Conservation (phyloP, 306 rosid genomes). For the Vigna nakashimae region DNA sequence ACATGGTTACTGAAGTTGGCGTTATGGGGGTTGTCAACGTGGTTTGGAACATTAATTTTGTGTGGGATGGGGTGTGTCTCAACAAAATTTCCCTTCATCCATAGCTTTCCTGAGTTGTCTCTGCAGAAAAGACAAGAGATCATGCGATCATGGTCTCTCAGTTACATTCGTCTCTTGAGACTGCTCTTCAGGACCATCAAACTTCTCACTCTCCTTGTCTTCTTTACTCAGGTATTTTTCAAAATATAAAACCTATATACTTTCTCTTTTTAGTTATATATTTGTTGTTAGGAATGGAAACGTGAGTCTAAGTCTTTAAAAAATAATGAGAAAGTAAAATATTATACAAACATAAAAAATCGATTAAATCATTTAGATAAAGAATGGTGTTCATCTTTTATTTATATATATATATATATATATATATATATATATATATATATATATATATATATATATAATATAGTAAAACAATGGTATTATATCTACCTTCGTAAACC, state of each 20-base stretch:
- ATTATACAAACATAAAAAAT: too few relatives aligned
- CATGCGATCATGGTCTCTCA: slow-evolving; percentile 56
- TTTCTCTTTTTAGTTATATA: too few relatives aligned
- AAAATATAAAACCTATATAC: too few relatives aligned
- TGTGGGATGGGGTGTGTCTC: slow-evolving; percentile 57
- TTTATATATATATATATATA: too few relatives aligned
- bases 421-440: too few relatives aligned
- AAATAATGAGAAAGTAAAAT: too few relatives aligned
- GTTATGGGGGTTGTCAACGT: slow-evolving; percentile 65
- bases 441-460: too few relatives aligned
- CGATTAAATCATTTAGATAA: too few relatives aligned
- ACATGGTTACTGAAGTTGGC: slow-evolving; percentile 48
- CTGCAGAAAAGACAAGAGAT: slow-evolving; percentile 54
- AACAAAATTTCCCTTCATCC: slow-evolving; percentile 60
- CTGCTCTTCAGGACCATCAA: slow-evolving; percentile 59
- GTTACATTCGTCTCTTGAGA: slow-evolving; percentile 52
- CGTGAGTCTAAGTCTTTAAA: too few relatives aligned
- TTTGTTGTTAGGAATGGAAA: accelerated
- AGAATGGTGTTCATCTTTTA: too few relatives aligned
- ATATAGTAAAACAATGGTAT: too few relatives aligned
- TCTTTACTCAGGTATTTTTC: slow-evolving; percentile 74
- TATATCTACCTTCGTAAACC: too few relatives aligned
- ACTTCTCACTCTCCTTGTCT: slow-evolving; percentile 59
- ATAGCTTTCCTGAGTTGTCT: slow-evolving; percentile 42
- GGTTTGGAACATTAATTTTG: slow-evolving; percentile 62